phyloP scores from a whole-genome alignment of 1,139 yeast species.

The Diutina ranongensis region DNA sequence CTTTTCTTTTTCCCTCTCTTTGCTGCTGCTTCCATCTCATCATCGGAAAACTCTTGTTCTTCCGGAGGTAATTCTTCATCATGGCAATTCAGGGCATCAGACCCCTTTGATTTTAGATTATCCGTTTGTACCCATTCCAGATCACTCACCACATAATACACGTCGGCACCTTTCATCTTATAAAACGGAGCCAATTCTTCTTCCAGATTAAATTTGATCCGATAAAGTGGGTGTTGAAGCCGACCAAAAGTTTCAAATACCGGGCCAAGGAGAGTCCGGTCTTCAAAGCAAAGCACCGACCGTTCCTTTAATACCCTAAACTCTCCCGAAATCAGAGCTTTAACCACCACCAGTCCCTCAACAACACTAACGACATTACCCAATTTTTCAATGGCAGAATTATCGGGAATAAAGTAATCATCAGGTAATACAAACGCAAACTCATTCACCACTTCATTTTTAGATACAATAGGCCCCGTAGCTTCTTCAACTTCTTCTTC shows the following conservation, averaged over 20 bases:
- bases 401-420: constrained; percentile 44
- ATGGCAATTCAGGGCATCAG: constrained; percentile 89
- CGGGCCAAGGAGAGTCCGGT: constrained; percentile 65
- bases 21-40: constrained; percentile 60
- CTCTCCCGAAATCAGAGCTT: constrained; percentile 76
- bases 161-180: constrained; percentile 42
- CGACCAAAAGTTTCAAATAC: constrained; percentile 88
- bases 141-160: constrained; percentile 69
- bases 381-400: constrained; percentile 57
- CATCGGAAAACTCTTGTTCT: constrained; percentile 93
- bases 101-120: constrained; percentile 63
- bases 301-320: constrained; percentile 73
- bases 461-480: constrained; percentile 56
- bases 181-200: constrained; percentile 39
- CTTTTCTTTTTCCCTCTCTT: constrained; percentile 41
- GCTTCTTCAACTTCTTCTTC: constrained; percentile 36
- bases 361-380: constrained; percentile 67
- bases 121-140: constrained; percentile 75
- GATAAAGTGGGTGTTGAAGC: constrained; percentile 70
- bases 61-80: constrained; percentile 91
- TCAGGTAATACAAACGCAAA: constrained; percentile 58
- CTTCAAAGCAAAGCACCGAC: constrained; percentile 69
- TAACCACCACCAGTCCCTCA: constrained; percentile 60
- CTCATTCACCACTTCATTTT: constrained; percentile 65
- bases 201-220: constrained; percentile 52